These are phyloP conservation scores for Kodamaea hsintzibuensis DNA, from an alignment of 805 yeast species.

Conservation along the genomic window DNA sequence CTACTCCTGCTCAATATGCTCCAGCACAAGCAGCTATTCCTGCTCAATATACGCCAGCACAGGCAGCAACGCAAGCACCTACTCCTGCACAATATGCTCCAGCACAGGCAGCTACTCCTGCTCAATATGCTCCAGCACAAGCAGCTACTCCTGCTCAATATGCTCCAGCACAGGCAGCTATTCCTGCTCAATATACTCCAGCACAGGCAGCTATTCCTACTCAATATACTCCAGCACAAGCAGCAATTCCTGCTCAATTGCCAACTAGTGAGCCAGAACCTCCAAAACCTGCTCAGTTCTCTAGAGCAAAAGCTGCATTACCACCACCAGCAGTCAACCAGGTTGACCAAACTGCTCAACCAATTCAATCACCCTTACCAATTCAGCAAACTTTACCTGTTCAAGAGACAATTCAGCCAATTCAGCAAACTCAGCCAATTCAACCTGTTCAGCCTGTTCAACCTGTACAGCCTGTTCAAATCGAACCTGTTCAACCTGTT, in stretches of 20 bases:
- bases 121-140: neutral
- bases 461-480: conserved; percentile 1
- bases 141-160: neutral
- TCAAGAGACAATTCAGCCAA: conserved; percentile 4
- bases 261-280: neutral
- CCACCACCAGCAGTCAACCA: conserved; percentile 2
- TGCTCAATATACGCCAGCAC: neutral
- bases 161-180: neutral
- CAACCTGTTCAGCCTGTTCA: conserved; percentile 3
- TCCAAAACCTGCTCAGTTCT: conserved; percentile 1
- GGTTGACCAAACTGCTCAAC: conserved; percentile 9
- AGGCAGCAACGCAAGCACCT: neutral
- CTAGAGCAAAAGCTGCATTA: neutral
- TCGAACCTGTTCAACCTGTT: conserved; percentile 17
- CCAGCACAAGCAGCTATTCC: neutral
- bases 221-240: neutral
- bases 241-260: neutral
- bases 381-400: neutral
- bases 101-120: neutral
- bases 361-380: conserved; percentile 4
- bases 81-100: neutral
- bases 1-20: neutral
- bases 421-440: conserved; percentile 10
- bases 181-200: neutral
- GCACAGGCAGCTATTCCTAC: neutral